These are phyloP conservation scores for Rhodotorula sp. DNA, from an alignment of 1,284 basidiomycete species.

Conservation along the genomic window DNA sequence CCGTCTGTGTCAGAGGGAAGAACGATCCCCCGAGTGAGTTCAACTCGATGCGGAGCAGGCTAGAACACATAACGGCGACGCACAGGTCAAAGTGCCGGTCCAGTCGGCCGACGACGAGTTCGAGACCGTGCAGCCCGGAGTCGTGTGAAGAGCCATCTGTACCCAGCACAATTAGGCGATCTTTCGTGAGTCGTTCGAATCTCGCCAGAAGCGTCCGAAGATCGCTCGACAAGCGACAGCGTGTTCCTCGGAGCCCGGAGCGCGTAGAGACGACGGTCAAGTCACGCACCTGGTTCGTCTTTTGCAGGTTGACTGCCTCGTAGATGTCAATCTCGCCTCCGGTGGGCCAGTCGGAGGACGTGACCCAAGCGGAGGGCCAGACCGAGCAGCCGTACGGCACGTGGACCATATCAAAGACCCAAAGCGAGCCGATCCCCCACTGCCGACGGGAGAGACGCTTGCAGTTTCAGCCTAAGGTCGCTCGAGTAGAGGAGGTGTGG, in stretches of 20 bases:
- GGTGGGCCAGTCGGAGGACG: conserved; percentile 19
- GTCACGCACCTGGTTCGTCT: conserved; percentile 2
- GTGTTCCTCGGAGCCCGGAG: too few relatives aligned
- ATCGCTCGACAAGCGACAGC: too few relatives aligned
- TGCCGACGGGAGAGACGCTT: neutral
- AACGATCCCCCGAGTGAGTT: too few relatives aligned
- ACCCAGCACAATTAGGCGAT: too few relatives aligned
- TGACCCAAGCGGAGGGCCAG: conserved; percentile 25
- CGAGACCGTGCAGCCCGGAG: conserved; percentile 39
- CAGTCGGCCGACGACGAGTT: conserved; percentile 33
- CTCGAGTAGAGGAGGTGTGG: neutral
- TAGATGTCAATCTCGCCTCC: conserved; percentile 80
- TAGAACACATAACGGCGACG: neutral
- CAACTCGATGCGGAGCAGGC: neutral
- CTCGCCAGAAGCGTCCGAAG: too few relatives aligned
- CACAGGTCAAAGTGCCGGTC: conserved; percentile 42
- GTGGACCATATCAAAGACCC: conserved; percentile 23
- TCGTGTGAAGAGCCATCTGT: conserved; percentile 55
- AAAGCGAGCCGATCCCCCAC: conserved; percentile 34
- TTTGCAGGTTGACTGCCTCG: conserved; percentile 59
- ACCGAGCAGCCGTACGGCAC: conserved; percentile 30
- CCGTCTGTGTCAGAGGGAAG: neutral
- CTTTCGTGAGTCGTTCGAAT: too few relatives aligned
- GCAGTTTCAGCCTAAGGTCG: neutral
- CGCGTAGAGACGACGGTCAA: too few relatives aligned